Base-by-base conservation (phyloP, 805 yeast genomes). In the Kluyveromyces lactis region DNA sequence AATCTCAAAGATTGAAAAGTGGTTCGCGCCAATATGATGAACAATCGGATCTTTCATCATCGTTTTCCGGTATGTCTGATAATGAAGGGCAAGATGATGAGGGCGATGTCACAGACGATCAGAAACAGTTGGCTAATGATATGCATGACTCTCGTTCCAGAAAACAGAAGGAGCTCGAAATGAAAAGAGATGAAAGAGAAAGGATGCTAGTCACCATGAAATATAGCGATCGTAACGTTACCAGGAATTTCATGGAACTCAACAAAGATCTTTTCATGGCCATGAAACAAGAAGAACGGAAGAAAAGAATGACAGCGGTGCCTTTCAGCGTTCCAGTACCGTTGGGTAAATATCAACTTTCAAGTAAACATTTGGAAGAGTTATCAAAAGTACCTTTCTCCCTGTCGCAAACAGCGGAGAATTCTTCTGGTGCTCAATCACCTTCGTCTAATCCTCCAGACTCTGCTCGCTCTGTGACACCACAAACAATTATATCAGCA, bases 181-280 rank as follows among this genome's bases (percentile, higher is more conserved):
- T 50, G 37, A 44, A 58, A 39, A 46, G 64, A 26, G 61, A 59
- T 37, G 46, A 54, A 2, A 44, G 59, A 21, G 64, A 59, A 26
- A 53, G 49, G 32, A 59, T 59, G 64, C 43, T 59, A n/a, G 61
- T 56, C 5, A 53, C 50, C 31, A 49, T 59, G 53, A 59, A 59
- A 42, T 59, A 59, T 39, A 59, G 57, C 31, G 64, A 59, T 33
- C 52, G 62, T 35, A 53, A 51, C 33, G 53, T 49, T 32, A 54
- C 63, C 8, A 59, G 55, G 39, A 45, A 51, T 3, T 59, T 59
- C 36, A 59, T 59, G 61, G 58, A 53, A 40, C 50, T 57, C 3
- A 56, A 59, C 35, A 54, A 52, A 39, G 53, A 56, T 29, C 42
- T 59, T n/a, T 42, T 59, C 17, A 42, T 46, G 35, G 63, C 63